Percentiles rank a stretch among this genome's conserved stretches.
phyloP scores from a whole-genome alignment of 306 rosid genomes.

The Parietaria judaica region DNA sequence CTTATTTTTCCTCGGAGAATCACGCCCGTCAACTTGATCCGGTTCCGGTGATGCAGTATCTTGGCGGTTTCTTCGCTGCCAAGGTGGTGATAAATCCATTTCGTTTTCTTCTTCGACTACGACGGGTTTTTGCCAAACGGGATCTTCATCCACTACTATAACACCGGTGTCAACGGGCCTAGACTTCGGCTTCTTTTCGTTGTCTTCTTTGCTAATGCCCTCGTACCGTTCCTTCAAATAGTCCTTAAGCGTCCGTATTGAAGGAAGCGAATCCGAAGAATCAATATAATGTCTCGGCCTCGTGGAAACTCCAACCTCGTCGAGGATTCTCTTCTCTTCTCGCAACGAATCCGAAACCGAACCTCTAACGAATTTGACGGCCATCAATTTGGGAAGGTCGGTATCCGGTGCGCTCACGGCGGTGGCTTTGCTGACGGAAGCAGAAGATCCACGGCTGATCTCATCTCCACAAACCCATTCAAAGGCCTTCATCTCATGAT shows the following conservation, averaged over 20 bases:
- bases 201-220: conserved; percentile 38
- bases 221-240: conserved; percentile 59
- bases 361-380: neutral
- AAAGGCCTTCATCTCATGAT: no score
- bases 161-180: conserved; percentile 44
- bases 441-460: no score
- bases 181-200: conserved; percentile 22
- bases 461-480: no score
- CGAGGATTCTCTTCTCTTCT: no score
- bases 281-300: no score
- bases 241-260: conserved; percentile 21
- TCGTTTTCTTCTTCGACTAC: conserved; percentile 43
- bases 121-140: conserved; percentile 80
- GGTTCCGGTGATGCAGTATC: conserved; percentile 36
- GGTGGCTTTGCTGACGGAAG: no score
- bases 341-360: no score
- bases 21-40: conserved; percentile 24
- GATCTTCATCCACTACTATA: conserved; percentile 74
- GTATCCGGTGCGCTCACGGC: no score
- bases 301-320: no score
- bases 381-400: neutral
- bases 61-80: conserved; percentile 21
- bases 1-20: conserved; percentile 30
- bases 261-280: no score
- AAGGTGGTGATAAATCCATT: conserved; percentile 5